phyloP scores from a whole-genome alignment of 257 asterid species.

The Solanum tarijense region DNA sequence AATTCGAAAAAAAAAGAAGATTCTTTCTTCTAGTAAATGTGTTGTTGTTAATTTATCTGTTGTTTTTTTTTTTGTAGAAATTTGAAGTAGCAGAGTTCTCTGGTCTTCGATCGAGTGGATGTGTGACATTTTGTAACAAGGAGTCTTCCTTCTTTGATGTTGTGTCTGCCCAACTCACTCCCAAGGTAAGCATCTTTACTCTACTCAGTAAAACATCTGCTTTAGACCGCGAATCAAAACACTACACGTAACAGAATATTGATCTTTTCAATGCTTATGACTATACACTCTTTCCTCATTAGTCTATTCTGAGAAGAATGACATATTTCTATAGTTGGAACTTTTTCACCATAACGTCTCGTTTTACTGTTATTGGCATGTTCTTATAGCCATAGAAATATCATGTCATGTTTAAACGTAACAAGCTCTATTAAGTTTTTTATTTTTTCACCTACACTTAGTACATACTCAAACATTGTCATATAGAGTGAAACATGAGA shows the following conservation, averaged over 20 bases:
- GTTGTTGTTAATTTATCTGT: background rate
- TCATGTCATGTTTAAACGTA: background rate
- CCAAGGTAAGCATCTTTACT: conserved; percentile 25
- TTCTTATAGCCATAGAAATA: background rate
- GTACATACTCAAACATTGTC: background rate
- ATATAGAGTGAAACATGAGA: background rate
- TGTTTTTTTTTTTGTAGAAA: conserved; percentile 22
- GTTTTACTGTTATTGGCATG: background rate
- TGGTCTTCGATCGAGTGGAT: conserved; percentile 57
- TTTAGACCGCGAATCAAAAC: background rate
- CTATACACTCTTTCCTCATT: background rate
- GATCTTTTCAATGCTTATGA: background rate
- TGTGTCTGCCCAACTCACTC: conserved; percentile 65
- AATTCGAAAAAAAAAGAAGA: background rate
- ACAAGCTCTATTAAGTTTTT: background rate
- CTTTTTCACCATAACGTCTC: background rate
- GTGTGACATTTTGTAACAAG: conserved; percentile 37
- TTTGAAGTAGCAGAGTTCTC: conserved; percentile 59
- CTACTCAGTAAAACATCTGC: background rate
- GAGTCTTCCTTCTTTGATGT: conserved; percentile 56
- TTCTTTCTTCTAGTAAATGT: background rate
- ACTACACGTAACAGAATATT: background rate
- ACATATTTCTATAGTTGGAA: rapidly evolving
- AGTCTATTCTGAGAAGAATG: background rate
- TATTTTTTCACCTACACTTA: background rate